Evolutionary conservation across 2,329 filamentous ascomycete species (phyloP).

Genomic region (Colletotrichum orchidophilum): DNA sequence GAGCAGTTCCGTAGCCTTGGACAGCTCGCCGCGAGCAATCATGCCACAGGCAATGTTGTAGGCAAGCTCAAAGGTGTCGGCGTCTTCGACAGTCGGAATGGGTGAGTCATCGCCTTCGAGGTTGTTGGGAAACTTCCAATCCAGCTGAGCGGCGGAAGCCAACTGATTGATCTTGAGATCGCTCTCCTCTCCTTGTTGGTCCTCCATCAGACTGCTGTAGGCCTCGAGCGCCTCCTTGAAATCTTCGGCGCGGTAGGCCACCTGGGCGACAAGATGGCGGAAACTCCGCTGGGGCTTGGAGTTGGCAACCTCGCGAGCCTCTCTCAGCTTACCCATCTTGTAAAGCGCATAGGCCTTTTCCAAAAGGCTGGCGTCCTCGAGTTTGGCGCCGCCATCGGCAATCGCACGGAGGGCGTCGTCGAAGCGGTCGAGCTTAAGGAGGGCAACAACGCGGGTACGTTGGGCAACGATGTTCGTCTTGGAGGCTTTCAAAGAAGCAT

Average conservation of each 20-base stretch:
- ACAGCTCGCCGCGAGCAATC: conserved; percentile 75
- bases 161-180: conserved; percentile 81
- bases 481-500: conserved; percentile 68
- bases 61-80: conserved; percentile 82
- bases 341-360: conserved; percentile 87
- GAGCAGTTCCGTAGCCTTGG: conserved; percentile 71
- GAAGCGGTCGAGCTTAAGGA: conserved; percentile 85
- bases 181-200: conserved; percentile 65
- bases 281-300: conserved; percentile 47
- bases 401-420: conserved; percentile 78
- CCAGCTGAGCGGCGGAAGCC: conserved; percentile 76
- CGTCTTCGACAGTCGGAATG: conserved; percentile 65
- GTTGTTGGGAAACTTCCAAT: conserved; percentile 70
- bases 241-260: conserved; percentile 78
- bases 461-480: conserved; percentile 69
- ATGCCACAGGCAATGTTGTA: conserved; percentile 82
- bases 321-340: conserved; percentile 75
- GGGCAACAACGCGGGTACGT: conserved; percentile 76
- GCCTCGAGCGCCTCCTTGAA: conserved; percentile 73
- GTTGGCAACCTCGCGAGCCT: conserved; percentile 59
- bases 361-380: conserved; percentile 69
- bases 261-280: conserved; percentile 69
- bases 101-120: conserved; percentile 24
- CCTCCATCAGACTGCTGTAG: conserved; percentile 69
- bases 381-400: conserved; percentile 67